Evolutionary conservation across 768 basidiomycete genomes (phyloP).

Genomic region (Naganishia kalamii): DNA sequence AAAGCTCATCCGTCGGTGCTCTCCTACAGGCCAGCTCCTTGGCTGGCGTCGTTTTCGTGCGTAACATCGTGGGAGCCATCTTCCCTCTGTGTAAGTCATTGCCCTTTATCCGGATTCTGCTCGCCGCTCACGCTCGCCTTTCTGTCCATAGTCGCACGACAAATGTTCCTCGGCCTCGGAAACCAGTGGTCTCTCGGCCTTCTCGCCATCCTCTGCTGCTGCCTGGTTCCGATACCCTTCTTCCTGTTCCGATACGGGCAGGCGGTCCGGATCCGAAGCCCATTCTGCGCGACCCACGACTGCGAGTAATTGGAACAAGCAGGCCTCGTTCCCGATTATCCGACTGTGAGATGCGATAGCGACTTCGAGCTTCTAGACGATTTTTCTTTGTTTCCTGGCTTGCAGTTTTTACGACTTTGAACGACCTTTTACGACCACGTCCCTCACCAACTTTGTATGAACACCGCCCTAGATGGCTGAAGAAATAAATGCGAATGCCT

Average conservation of each 20-base stretch:
- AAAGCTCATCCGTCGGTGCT: too few species aligned
- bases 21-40: conserved; percentile 26
- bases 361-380: too few species aligned
- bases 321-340: too few species aligned
- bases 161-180: conserved; percentile 34
- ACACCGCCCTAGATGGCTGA: too few species aligned
- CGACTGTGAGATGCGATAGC: too few species aligned
- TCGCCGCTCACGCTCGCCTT: neutral
- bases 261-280: conserved; percentile 28
- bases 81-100: conserved; percentile 32
- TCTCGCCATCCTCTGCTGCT: conserved; percentile 30
- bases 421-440: too few species aligned
- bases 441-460: too few species aligned
- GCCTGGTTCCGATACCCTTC: conserved; percentile 34
- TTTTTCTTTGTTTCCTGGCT: too few species aligned
- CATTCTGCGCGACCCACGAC: conserved; percentile 27
- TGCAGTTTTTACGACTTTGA: too few species aligned
- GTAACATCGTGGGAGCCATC: conserved; percentile 36
- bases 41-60: conserved; percentile 30
- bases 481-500: too few species aligned
- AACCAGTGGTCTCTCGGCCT: conserved; percentile 38
- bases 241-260: conserved; percentile 32
- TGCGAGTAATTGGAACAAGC: too few species aligned
- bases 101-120: too few species aligned
- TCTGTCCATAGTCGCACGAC: conserved; percentile 24